Base-by-base conservation (phyloP, 257 asterid species). In the Nicotiana otophora region DNA sequence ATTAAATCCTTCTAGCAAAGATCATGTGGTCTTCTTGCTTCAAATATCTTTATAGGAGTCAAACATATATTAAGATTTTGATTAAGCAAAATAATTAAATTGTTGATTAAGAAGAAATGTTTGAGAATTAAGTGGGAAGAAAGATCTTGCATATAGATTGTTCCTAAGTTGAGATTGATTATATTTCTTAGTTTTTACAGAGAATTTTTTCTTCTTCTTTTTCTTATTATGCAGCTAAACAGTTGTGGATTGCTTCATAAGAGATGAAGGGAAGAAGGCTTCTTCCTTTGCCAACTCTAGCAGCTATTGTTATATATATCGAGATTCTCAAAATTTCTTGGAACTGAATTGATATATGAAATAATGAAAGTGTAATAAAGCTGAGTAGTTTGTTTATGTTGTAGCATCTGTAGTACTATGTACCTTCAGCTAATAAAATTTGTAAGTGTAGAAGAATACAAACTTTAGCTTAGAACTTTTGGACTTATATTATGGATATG, bases 211-310 rank as follows among this genome's bases (percentile, higher is more conserved):
- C 14, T 4, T 28, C 30, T 54, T 7, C 14, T 30, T 46, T 57
- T 53, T 20, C 57, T 5, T 57, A 12, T 72, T 82, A 70, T 84
- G 90, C 91, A 90, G 93, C 93, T 64, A 87, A 89, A 10, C 85
- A 87, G 51, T 5, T 69, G 33, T 90, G 93, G 93, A 46, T 76
- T 42, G 30, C 63, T 63, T 85, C 82, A 12, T 55, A 58, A 78
- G 39, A 60, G 58, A 78, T 60, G 72, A 78, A 33, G 33, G 53
- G 4, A 1, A 5, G 14, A 1, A 31, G 9, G 34, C 3, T 15
- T 4, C 10, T 54, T 51, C 65, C 28, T 16, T 39, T 28, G 33
- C 74, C 57, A 53, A 53, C 16, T 53, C 5, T 17, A 53, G 19
- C 15, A 55, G 10, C 23, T 4, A 14, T 5, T 17, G 20, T 15